Percentiles rank a stretch among this genome's conserved stretches.
These are phyloP conservation scores for Caloboletus firmus DNA, from an alignment of 1,284 basidiomycete genomes.

Conservation along the genomic window DNA sequence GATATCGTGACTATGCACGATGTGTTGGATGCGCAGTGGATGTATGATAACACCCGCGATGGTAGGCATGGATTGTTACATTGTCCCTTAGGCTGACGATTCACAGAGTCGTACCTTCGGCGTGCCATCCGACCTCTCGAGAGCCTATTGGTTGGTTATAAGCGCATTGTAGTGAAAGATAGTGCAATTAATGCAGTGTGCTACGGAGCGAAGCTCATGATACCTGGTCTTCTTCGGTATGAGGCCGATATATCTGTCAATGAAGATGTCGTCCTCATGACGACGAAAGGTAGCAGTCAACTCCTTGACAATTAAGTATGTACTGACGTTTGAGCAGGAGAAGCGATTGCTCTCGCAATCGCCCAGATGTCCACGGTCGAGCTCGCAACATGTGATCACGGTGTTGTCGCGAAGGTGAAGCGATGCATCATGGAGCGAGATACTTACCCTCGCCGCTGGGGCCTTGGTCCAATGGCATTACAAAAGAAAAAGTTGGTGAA, in stretches of 20 bases:
- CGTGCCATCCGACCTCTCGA: conserved; percentile 95
- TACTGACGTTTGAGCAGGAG: conserved; percentile 50
- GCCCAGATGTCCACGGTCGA: conserved; percentile 99
- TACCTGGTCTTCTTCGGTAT: conserved; percentile 96
- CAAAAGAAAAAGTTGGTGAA: conserved; percentile 99
- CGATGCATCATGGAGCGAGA: conserved; percentile 99
- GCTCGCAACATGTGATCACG: conserved; percentile 97
- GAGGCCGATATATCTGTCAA: conserved; percentile 94
- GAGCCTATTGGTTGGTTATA: conserved; percentile 93
- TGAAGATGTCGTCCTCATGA: conserved; percentile 99
- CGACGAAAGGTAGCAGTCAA: conserved; percentile 78
- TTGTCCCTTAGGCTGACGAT: conserved; percentile 8
- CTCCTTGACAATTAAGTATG: neutral
- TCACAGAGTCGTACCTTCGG: conserved; percentile 90
- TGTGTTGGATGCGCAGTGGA: conserved; percentile 98
- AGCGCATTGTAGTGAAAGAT: conserved; percentile 99
- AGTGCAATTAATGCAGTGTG: conserved; percentile 99
- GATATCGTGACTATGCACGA: conserved; percentile 99
- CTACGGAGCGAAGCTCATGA: conserved; percentile 99
- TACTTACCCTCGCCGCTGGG: conserved; percentile 98
- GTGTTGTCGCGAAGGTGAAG: conserved; percentile 99
- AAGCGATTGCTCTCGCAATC: conserved; percentile 95
- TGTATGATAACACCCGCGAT: conserved; percentile 98
- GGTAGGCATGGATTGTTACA: conserved; percentile 48
- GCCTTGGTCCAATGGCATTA: conserved; percentile 92